Percentiles rank a stretch among this genome's conserved stretches.
Evolutionary conservation across 306 rosid genomes (phyloP).

Genomic region (Cucumis hystrix): DNA sequence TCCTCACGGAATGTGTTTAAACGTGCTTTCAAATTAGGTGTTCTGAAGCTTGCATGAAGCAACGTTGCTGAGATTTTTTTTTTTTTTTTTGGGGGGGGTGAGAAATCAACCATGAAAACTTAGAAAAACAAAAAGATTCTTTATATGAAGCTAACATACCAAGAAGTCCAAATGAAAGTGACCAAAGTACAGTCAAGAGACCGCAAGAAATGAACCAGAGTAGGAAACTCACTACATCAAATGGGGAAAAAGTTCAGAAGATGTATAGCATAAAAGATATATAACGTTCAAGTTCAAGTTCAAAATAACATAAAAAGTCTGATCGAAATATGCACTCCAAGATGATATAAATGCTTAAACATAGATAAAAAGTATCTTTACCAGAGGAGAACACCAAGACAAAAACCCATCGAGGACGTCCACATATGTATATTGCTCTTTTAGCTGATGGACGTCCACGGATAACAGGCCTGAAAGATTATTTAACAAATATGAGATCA

Average conservation of each 20-base stretch:
- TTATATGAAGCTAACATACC: slow-evolving; percentile 31
- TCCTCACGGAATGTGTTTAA: slow-evolving; percentile 96
- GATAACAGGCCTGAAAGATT: slow-evolving; percentile 78
- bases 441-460: slow-evolving; percentile 97
- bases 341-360: background rate
- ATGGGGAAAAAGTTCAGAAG: background rate
- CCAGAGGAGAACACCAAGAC: slow-evolving; percentile 64
- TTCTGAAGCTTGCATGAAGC: slow-evolving; percentile 94
- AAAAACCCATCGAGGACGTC: slow-evolving; percentile 89
- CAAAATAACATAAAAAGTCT: background rate
- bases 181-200: slow-evolving; percentile 67
- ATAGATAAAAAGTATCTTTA: slow-evolving; percentile 14
- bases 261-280: background rate
- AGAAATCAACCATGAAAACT: slow-evolving; percentile 7
- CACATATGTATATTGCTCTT: slow-evolving; percentile 77
- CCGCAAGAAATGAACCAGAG: slow-evolving; percentile 88
- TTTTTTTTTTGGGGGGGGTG: background rate
- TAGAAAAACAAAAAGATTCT: background rate
- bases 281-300: background rate
- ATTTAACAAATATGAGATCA: slow-evolving; percentile 13
- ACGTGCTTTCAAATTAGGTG: slow-evolving; percentile 97
- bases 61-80: slow-evolving; percentile 39
- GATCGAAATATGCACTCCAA: background rate
- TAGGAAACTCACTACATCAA: slow-evolving; percentile 51
- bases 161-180: slow-evolving; percentile 72